Base-by-base conservation (phyloP, 2,329 filamentous ascomycete species). In the Penicillium sp. region DNA sequence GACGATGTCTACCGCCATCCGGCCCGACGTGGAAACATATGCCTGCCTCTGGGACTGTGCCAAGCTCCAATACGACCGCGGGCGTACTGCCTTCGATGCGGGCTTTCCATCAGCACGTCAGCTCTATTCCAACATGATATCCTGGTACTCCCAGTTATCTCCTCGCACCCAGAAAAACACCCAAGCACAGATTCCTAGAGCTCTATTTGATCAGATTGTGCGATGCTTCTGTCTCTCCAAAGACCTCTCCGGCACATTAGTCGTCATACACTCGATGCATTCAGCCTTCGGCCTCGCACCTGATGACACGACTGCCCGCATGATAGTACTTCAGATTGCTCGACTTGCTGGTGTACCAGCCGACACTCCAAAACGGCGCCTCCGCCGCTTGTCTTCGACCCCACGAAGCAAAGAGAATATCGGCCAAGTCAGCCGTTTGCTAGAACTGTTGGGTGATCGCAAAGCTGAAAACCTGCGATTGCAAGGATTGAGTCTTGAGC, bases 1-100 rank as follows among this genome's bases (percentile, higher is more conserved):
- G 10, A 71, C 75, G 19, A 80, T 90, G 68, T 81, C 82, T 31
- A 63, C 72, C 10, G 73, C 80, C 27, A 76, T 88, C 40, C 73
- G 77, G 49, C 87, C 88, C 0, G 87, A 91, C 62, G 78, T 86
- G 0, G 83, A 87, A 72, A 90, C 88, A 1, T 91, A 88, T 68
- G 81, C 84, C 59, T 82, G 83, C 16, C 81, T 91, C 15, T 91
- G 87, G 86, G 76, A 81, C 61, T 78, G 78, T 38, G 78, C 73
- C 31, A 78, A 79, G 58, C 66, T 76, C 10, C 74, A 79, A 59
- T 79, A 84, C 50, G 78, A 80, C 49, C 80, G 71, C 11, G 71
- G 80, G 54, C 72, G 74, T 27, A 70, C 76, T 11, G 72, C 81
- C 7, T 82, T 82, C 59, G 68, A 77, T 50, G 66, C 73, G 2